A percentile compares a stretch with the other conserved stretches of the same genome.
Conservation (phyloP, 257 asterid genomes). For the Pogostemon cablin region DNA sequence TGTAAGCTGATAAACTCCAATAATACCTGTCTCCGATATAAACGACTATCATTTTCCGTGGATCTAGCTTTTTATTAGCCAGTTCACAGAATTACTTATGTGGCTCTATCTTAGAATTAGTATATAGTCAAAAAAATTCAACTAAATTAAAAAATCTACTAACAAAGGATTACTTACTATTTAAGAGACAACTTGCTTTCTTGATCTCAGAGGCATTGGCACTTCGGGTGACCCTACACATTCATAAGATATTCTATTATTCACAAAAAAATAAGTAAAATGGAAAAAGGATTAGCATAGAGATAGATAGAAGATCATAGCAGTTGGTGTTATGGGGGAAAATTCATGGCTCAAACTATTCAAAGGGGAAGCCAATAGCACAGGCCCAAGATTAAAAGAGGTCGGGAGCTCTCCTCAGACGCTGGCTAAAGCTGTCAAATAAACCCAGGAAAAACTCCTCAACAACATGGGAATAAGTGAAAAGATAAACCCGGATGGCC, state of each 20-base stretch:
- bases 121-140: background rate
- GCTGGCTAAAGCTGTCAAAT: no score
- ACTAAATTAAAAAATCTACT: background rate
- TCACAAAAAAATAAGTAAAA: background rate
- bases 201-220: slow-evolving; percentile 59
- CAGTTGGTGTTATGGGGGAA: slow-evolving; percentile 47
- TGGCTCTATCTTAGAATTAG: no score
- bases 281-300: background rate
- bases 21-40: background rate
- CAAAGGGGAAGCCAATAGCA: no score
- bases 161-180: slow-evolving; percentile 47
- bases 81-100: background rate
- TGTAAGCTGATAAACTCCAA: background rate
- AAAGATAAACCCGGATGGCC: no score
- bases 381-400: no score
- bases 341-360: no score
- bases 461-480: no score
- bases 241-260: background rate
- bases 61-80: background rate
- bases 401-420: no score
- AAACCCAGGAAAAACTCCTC: no score
- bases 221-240: slow-evolving; percentile 55
- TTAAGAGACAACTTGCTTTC: slow-evolving; percentile 81
- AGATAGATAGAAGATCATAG: slow-evolving; percentile 65
- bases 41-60: background rate